Base-by-base conservation (phyloP, 768 basidiomycete genomes). In the Suillus fuscotomentosus region DNA sequence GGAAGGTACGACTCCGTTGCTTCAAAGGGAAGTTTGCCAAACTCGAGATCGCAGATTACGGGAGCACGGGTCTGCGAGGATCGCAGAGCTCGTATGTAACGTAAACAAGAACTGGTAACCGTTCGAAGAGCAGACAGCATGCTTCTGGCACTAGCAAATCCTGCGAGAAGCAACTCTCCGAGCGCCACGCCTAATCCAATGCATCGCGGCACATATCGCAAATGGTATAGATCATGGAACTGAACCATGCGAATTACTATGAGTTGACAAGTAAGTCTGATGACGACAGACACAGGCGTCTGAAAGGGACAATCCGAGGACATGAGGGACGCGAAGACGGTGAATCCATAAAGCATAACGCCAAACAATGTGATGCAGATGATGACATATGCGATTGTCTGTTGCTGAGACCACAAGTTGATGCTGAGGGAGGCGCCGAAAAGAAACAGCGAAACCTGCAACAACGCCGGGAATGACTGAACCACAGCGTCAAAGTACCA, bases 401-500 rank as follows among this genome's bases (percentile, higher is more conserved):
- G 60, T 39, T 65, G 48, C n/a, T 51, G 38, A n/a, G 47, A 22
- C 61, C 60, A 65, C 31, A 65, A 27, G 27, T 55, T 60, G 51
- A 54, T 50, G 14, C 48, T 50, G 43, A 70, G 55, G 17, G 69
- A 56, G 22, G 55, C 34, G 13, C 66, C 69, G 31, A 69, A 69
- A 31, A 70, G 60, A 13, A 69, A 57, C 15, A 69, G 36, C 2
- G 68, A 60, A n/a, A 62, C 31, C 50, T 69, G 68, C 36, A 66
- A 62, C 8, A 69, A 53, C 3, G 66, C 61, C 1, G 68, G 65
- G 27, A 69, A 54, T 17, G 63, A 15, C 38, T 66, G 45, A 17
- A 69, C 48, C 31, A 69, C 65, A 22, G 53, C 31, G 22, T 66
- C 43, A 45, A 69, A 69, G 42, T 66, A 57, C 68, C 68, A 69